Percentiles rank a stretch among this genome's conserved stretches.
These are phyloP conservation scores for Mucor circinelloides DNA, from an alignment of 371 early-diverging fungal species.

Conservation along the genomic window DNA sequence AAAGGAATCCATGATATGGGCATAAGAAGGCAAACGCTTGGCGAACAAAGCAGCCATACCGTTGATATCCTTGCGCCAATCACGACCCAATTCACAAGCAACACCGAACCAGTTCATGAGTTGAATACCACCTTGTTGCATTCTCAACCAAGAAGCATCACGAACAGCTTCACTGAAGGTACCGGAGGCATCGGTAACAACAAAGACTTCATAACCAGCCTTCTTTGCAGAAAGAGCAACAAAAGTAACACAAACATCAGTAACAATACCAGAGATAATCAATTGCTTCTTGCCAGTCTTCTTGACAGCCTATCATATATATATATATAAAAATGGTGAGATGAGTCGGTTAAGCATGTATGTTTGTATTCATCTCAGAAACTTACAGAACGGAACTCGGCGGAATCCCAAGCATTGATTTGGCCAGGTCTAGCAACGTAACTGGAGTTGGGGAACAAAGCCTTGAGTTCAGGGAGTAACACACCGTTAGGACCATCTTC, in stretches of 20 bases:
- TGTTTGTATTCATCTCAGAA: no score
- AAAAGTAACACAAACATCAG: conserved; percentile 35
- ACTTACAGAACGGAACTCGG: conserved; percentile 13
- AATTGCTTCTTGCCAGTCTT: conserved; percentile 35
- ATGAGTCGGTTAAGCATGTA: no score
- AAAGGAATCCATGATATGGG: conserved; percentile 29
- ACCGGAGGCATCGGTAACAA: conserved; percentile 33
- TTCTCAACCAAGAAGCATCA: conserved; percentile 33
- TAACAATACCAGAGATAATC: conserved; percentile 34
- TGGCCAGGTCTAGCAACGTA: conserved; percentile 31
- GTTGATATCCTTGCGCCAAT: conserved; percentile 23
- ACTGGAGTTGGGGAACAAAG: conserved; percentile 27
- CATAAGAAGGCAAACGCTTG: conserved; percentile 29
- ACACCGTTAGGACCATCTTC: conserved; percentile 35
- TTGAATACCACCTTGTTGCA: conserved; percentile 29
- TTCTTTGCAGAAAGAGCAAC: conserved; percentile 31
- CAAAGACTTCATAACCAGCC: conserved; percentile 34
- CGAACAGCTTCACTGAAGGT: conserved; percentile 21
- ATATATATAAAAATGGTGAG: no score
- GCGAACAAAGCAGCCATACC: conserved; percentile 31
- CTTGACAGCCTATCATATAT: conserved; percentile 25
- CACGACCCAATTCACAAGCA: conserved; percentile 32
- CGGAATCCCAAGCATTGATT: conserved; percentile 36
- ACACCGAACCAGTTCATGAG: conserved; percentile 24
- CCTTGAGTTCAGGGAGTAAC: conserved; percentile 21